Base-by-base conservation (phyloP, 2,329 filamentous ascomycete species). In the Monosporascus ibericus region DNA sequence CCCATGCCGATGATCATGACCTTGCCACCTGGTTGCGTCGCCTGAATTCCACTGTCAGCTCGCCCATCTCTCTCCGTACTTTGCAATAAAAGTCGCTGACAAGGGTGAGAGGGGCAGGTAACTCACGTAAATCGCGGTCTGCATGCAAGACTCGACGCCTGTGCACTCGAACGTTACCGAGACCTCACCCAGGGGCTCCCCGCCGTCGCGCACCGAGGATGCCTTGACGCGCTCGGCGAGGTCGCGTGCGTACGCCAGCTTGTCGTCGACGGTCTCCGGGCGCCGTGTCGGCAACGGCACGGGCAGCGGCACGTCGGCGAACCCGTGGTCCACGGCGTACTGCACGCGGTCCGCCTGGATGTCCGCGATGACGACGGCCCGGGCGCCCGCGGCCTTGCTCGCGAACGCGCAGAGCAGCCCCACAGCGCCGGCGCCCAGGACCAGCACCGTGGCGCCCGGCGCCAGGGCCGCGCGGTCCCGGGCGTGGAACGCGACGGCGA, bases 1-100 rank as follows among this genome's bases (percentile, higher is more conserved):
- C 86, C 86, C 85, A 90, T 88, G 52, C 86, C 86, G 24, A 92
- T 86, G 67, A 91, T 84, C 67, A 91, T 78, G 48, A 90, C 76
- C 60, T 85, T 85, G 51, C 87, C 87, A 40, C 87, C 87, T 0
- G 86, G 81, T 55, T 78, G 77, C 15, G 85, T 84, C 2, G 77
- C 69, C 77, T 80, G n/a, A 1, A 3, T 14, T 4, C 22, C 11
- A 36, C 18, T 17, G 38, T 40, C 38, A 44, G 17, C 40, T 6
- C 3, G 17, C 22, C n/a, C 40, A 20, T 24, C 8, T 20, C 14
- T 25, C 58, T 34, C 56, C 48, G 18, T 20, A 1, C 11, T 15
- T n/a, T 18, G 18, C 20, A 18, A 38, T 44, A 17, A 14, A n/a
- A n/a, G 7, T 38, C 25, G 48, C 46, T 47, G 34, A 5, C 17